A percentile compares a stretch with the other conserved stretches of the same genome.
These are phyloP conservation scores for Cyphellophora europaea DNA, from an alignment of 2,329 filamentous ascomycete genomes.

Conservation along the genomic window DNA sequence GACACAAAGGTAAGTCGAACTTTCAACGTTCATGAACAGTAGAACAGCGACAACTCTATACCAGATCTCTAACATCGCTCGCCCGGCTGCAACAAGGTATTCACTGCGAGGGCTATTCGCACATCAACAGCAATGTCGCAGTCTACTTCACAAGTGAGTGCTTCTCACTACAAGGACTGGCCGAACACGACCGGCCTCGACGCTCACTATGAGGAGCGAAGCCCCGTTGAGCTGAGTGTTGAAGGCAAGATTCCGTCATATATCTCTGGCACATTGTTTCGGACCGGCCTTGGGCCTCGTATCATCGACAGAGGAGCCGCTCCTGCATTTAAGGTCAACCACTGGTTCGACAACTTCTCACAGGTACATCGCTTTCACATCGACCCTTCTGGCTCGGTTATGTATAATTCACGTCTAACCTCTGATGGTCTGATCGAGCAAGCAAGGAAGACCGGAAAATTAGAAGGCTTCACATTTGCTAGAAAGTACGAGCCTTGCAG, in stretches of 20 bases:
- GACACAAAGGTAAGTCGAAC: too few relatives aligned
- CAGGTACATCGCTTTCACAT: constrained; percentile 67
- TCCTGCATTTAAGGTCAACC: constrained; percentile 50
- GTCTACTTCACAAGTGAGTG: too few relatives aligned
- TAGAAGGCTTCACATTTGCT: constrained; percentile 55
- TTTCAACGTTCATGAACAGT: too few relatives aligned
- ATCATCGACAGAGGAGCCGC: constrained; percentile 52
- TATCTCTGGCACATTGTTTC: constrained; percentile 61
- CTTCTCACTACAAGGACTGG: constrained; percentile 39
- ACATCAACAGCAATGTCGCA: too few relatives aligned
- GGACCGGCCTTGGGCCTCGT: constrained; percentile 63
- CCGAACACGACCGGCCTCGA: constrained; percentile 54
- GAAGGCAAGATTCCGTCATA: constrained; percentile 61
- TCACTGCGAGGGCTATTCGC: too few relatives aligned
- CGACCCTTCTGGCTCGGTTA: constrained; percentile 30
- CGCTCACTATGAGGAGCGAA: constrained; percentile 54
- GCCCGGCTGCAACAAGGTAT: too few relatives aligned
- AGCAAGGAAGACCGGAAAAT: constrained; percentile 51
- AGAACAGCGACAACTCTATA: too few relatives aligned
- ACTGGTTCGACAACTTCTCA: constrained; percentile 70
- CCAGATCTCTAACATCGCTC: too few relatives aligned
- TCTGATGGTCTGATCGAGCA: constrained; percentile 53
- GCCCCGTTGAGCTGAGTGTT: constrained; percentile 54
- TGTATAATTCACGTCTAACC: constrained; percentile 63
- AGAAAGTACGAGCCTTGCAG: constrained; percentile 66